Evolutionary conservation across 345 rosid genomes (phyloP).

Genomic region (Schrenkiella parvula): DNA sequence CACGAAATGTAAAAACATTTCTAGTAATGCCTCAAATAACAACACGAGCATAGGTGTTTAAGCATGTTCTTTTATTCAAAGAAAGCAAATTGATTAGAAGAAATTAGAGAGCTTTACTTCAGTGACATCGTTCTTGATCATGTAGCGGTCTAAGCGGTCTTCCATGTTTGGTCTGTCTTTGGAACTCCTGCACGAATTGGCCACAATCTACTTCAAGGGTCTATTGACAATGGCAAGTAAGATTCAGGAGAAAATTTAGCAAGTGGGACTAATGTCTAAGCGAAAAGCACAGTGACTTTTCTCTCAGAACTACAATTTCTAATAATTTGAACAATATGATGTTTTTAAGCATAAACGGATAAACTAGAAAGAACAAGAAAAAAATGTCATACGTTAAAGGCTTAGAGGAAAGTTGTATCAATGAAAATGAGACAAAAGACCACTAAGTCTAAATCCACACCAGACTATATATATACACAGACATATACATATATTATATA

Average conservation of each 20-base stretch:
- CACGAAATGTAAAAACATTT: background rate
- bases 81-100: background rate
- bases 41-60: background rate
- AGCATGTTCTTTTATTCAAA: background rate
- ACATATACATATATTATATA: background rate
- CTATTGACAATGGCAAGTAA: background rate
- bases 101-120: conserved; percentile 16
- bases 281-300: background rate
- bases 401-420: background rate
- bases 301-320: background rate
- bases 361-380: conserved; percentile 8
- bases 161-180: conserved; percentile 14
- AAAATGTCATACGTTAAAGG: background rate
- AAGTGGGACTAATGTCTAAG: background rate
- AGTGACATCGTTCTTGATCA: conserved; percentile 35
- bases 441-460: conserved; percentile 6
- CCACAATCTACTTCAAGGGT: background rate
- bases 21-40: background rate
- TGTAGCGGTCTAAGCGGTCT: background rate
- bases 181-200: background rate
- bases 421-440: conserved; percentile 10
- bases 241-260: background rate
- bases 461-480: background rate
- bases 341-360: background rate
- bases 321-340: background rate